phyloP scores from a whole-genome alignment of 2,329 filamentous ascomycete genomes.

The Penicillium psychrosexuale region DNA sequence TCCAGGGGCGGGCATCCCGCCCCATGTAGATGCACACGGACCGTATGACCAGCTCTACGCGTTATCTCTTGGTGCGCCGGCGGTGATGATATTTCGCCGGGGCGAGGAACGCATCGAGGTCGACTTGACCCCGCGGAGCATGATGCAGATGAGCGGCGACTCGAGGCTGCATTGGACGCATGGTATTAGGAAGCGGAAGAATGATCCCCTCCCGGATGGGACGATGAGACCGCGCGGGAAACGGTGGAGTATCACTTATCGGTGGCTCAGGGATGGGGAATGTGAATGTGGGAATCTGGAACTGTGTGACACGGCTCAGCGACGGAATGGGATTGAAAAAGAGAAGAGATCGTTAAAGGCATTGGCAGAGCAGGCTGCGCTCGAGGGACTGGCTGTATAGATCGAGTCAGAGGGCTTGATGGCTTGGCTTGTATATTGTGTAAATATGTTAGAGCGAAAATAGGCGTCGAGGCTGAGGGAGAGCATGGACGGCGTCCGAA shows the following conservation, averaged over 20 bases:
- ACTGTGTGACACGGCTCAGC: constrained; percentile 54
- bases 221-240: constrained; percentile 44
- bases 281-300: constrained; percentile 53
- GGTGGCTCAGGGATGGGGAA: constrained; percentile 50
- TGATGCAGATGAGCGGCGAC: constrained; percentile 53
- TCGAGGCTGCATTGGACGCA: constrained; percentile 56
- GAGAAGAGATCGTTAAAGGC: constrained; percentile 43
- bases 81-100: constrained; percentile 32
- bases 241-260: constrained; percentile 57
- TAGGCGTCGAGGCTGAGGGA: background rate
- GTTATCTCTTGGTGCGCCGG: constrained; percentile 31
- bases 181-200: constrained; percentile 55
- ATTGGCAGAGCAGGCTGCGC: constrained; percentile 11
- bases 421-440: background rate
- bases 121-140: constrained; percentile 49
- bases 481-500: background rate
- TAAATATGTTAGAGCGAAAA: background rate
- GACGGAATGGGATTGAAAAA: constrained; percentile 46
- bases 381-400: background rate
- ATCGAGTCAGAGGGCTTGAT: background rate
- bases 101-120: constrained; percentile 42
- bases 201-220: constrained; percentile 48
- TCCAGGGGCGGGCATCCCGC: constrained; percentile 58
- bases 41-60: constrained; percentile 42
- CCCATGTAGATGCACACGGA: constrained; percentile 59